Evolutionary conservation across 805 yeast species (phyloP), one percentile per base, ranked within the genome.

Genomic region (Wickerhamomyces alni): DNA sequence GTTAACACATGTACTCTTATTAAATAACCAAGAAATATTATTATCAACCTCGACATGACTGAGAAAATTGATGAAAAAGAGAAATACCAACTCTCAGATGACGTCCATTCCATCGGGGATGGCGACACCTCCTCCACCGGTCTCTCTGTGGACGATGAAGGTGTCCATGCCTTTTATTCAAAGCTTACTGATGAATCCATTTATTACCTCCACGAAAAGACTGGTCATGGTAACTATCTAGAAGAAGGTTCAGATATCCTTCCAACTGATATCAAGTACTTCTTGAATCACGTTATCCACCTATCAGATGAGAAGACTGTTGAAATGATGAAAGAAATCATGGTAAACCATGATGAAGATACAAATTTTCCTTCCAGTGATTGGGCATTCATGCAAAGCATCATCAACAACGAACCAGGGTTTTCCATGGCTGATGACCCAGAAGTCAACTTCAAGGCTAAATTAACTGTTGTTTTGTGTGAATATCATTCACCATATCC

Each of bases 401-500:
- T 65, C 6, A 43, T 55, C 2, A 38, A 52, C 2, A 58, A 59
- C 3, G 15, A 52, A 37, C 38, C 53, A 21, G 46, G 50, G 35
- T 41, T 47, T 6, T 45, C 44, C 2, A 12, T 15, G 43, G 24
- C 24, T 21, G 24, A 21, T 7, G 9, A 9, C 24, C 24, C 24
- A 21, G 24, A 21, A 21, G 24, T 21, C 9, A 47, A 52, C 16
- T 43, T 53, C 18, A 50, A 57, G 30, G 47, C 51, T 8, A 54
- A 54, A 38, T 36, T 55, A 35, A 40, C 48, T 21, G 74, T 70
- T 16, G 61, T 64, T 25, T 49, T 59, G 24, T 63, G 65, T n/a
- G 46, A 54, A 60, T 71, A 52, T 44, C 62, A 67, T 48, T 73
- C 79, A 17, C 83, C 84, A 9, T 80, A 79, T 53, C 76, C 82